These are phyloP conservation scores for Boletales sp. DNA, from an alignment of 768 basidiomycete species.

Conservation along the genomic window DNA sequence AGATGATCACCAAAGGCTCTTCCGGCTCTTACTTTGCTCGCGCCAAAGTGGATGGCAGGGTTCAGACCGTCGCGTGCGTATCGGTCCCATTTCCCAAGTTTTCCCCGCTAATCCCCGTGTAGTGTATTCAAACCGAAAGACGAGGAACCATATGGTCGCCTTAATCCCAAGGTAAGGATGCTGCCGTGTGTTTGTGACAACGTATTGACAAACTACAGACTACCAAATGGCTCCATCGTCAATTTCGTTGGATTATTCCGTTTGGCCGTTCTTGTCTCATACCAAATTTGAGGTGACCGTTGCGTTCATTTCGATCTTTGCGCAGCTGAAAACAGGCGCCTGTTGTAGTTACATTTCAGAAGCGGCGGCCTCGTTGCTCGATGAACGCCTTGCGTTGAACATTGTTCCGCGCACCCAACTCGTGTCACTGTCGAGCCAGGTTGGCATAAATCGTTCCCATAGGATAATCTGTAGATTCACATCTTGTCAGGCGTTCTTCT, in stretches of 20 bases:
- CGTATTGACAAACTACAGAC: constrained; percentile 44
- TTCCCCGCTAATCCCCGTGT: neutral
- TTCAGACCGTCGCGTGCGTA: constrained; percentile 78
- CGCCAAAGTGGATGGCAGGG: constrained; percentile 67
- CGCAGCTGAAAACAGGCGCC: neutral
- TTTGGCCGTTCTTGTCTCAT: constrained; percentile 88
- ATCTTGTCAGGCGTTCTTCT: constrained; percentile 72
- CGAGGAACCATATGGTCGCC: constrained; percentile 82
- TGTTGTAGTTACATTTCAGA: constrained; percentile 74
- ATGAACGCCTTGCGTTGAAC: constrained; percentile 64
- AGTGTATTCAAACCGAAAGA: constrained; percentile 93
- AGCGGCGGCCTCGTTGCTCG: constrained; percentile 83
- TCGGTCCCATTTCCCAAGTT: neutral
- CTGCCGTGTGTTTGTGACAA: neutral
- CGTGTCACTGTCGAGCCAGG: constrained; percentile 76
- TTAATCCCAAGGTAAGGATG: constrained; percentile 73
- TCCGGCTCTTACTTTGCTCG: constrained; percentile 93
- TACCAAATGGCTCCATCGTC: constrained; percentile 86
- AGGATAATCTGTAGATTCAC: constrained; percentile 1
- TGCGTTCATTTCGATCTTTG: neutral
- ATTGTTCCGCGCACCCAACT: constrained; percentile 87
- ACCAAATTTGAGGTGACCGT: constrained; percentile 73
- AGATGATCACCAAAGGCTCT: constrained; percentile 87
- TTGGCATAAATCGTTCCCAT: constrained; percentile 14
- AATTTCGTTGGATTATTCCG: constrained; percentile 86